These are phyloP conservation scores for Colletotrichum cuscutae DNA, from an alignment of 2,329 filamentous ascomycete genomes.

Conservation along the genomic window DNA sequence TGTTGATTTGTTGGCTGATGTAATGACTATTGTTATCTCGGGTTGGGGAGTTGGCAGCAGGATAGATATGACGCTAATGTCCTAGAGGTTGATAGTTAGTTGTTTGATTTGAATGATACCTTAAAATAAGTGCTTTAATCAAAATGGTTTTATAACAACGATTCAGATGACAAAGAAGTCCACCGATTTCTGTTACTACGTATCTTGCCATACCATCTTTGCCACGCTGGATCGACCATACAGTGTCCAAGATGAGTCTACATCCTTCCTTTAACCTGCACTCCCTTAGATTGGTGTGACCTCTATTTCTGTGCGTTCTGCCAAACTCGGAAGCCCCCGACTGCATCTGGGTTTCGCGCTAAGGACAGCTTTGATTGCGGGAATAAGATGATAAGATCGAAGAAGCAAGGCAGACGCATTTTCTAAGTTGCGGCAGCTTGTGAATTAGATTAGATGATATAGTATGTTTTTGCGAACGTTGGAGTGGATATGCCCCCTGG, in stretches of 20 bases:
- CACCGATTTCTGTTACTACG: fast-evolving
- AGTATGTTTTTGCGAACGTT: too few relatives aligned
- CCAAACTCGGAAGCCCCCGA: neutral
- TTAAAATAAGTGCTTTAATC: neutral
- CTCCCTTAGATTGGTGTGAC: neutral
- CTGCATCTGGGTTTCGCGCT: neutral
- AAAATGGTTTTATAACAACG: neutral
- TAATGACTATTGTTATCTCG: neutral
- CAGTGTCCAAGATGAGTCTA: too few relatives aligned
- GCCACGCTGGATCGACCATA: neutral
- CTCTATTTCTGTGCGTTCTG: neutral
- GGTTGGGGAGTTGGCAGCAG: neutral
- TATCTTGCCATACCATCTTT: neutral
- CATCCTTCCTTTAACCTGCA: neutral
- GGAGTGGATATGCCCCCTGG: too few relatives aligned
- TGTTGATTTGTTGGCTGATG: neutral
- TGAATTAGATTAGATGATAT: too few relatives aligned
- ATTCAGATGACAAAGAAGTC: neutral
- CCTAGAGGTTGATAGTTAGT: neutral
- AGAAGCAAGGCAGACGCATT: neutral
- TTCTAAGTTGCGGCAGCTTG: neutral
- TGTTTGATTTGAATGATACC: neutral
- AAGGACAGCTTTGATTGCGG: neutral
- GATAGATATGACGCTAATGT: neutral
- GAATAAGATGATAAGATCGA: neutral